These are phyloP conservation scores for Amborella trichopoda DNA, from an alignment of 164 flowering plant species.

Conservation along the genomic window DNA sequence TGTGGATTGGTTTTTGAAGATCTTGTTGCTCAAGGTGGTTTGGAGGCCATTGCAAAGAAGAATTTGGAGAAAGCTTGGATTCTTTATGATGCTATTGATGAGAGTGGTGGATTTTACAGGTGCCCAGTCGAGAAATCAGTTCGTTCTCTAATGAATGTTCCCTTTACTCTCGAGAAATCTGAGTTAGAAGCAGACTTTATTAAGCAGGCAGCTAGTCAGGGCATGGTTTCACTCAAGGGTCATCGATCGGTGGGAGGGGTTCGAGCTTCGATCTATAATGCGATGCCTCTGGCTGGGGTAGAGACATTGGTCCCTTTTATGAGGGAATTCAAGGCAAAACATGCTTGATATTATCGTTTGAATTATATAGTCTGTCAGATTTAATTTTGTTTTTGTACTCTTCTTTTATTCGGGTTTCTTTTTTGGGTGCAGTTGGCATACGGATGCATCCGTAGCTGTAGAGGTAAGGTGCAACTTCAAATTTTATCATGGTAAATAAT, in stretches of 20 bases:
- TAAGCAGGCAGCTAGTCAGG: conserved; percentile 79
- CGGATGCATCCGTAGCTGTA: no score
- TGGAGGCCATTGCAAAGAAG: conserved; percentile 80
- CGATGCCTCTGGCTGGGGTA: conserved; percentile 94
- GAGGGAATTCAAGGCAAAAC: conserved; percentile 89
- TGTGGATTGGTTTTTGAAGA: conserved; percentile 60
- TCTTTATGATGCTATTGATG: conserved; percentile 66
- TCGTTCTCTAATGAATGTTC: conserved; percentile 97
- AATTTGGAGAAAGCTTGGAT: conserved; percentile 66
- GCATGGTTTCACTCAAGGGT: conserved; percentile 95
- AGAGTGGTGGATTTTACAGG: conserved; percentile 72
- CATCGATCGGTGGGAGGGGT: conserved; percentile 96
- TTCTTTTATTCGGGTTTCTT: no score
- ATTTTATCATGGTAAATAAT: no score
- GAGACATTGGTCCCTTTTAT: conserved; percentile 91
- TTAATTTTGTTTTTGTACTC: no score
- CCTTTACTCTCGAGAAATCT: conserved; percentile 76
- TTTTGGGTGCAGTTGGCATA: no score
- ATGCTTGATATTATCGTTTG: no score
- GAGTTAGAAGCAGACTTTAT: conserved; percentile 83
- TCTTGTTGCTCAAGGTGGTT: conserved; percentile 64
- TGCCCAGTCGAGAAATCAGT: conserved; percentile 92
- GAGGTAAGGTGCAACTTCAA: no score
- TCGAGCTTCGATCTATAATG: conserved; percentile 96
- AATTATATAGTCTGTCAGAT: no score